Base-by-base conservation (phyloP, 768 basidiomycete species). In the Gymnopilus dilepis region DNA sequence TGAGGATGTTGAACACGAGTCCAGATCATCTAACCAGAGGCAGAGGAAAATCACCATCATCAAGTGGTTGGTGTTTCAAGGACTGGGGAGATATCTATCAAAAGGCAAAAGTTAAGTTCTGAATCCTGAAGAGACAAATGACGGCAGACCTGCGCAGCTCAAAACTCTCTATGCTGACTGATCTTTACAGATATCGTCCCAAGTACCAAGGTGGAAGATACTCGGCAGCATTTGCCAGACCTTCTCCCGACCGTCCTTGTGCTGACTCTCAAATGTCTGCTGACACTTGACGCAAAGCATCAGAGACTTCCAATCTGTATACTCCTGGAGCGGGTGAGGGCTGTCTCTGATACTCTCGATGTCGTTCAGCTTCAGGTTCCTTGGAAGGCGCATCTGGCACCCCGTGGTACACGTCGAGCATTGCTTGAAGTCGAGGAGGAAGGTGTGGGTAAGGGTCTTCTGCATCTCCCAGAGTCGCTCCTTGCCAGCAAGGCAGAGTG, bases 401-500 rank as follows among this genome's bases (percentile, higher is more conserved):
- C 56, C 56, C 1, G 56, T 64, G 7, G 63, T 60, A 41, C 80
- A 80, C 1, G 65, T 58, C 6, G 74, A 69, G 3, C 72, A 63
- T 11, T 72, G 73, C 21, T 69, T 67, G 54, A 78, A 77, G n/a
- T 75, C 73, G 45, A 81, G 73, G 3, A 79, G 64, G 42, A 79
- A 76, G 9, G 57, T 64, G 48, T 80, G 79, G 0, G 79, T 79
- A 12, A 65, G 58, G 7, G 67, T 72, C 65, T 77, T 80, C 57
- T 78, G 77, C 42, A 72, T 69, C 31, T 78, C 74, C 78, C 79
- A 81, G 6, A 81, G 60, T 3, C 67, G 65, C 37, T 79, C 76
- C 56, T 76, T 78, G 1, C 79, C 80, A 0, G 78, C 78, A 0
- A 81, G 67, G 50, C 78, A 78, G 1, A 80, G 69, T 0, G 80